Conservation (phyloP, 2,329 filamentous ascomycete species). For the Lasiodiplodia sp. region DNA sequence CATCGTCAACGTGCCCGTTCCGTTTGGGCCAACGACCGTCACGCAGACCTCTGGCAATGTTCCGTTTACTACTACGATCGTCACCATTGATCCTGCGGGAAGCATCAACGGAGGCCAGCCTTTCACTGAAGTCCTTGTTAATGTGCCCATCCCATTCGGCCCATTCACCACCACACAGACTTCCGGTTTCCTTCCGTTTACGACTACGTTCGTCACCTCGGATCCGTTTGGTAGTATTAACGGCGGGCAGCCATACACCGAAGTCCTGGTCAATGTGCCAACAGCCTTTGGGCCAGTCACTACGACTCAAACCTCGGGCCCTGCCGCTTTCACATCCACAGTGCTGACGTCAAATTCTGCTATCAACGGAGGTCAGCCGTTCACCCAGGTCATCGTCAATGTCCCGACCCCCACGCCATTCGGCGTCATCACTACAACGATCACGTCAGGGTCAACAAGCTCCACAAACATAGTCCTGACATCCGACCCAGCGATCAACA, state of each 20-base stretch:
- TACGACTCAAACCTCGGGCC: not conserved
- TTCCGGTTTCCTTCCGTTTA: not conserved
- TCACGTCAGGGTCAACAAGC: not conserved
- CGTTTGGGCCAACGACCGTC: not conserved
- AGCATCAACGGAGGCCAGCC: not conserved
- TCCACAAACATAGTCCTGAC: not conserved
- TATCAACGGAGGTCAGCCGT: not conserved
- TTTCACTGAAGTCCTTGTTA: not conserved
- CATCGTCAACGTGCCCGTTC: not conserved
- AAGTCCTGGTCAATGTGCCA: not conserved
- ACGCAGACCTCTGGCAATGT: not conserved
- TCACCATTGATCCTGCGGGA: not conserved
- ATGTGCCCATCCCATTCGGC: not conserved
- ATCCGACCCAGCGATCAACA: not conserved
- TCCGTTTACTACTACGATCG: not conserved
- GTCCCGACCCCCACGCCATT: not conserved
- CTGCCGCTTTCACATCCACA: not conserved
- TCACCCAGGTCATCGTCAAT: not conserved
- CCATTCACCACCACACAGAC: not conserved
- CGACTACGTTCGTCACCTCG: not conserved
- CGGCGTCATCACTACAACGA: not conserved
- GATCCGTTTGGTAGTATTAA: not conserved
- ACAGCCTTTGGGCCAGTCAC: not conserved
- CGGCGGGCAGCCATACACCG: not conserved
- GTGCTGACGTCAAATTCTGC: not conserved